A percentile compares a stretch with the other conserved stretches of the same genome.
phyloP scores from a whole-genome alignment of 331 rosid genomes.

The Spiraea crenata region DNA sequence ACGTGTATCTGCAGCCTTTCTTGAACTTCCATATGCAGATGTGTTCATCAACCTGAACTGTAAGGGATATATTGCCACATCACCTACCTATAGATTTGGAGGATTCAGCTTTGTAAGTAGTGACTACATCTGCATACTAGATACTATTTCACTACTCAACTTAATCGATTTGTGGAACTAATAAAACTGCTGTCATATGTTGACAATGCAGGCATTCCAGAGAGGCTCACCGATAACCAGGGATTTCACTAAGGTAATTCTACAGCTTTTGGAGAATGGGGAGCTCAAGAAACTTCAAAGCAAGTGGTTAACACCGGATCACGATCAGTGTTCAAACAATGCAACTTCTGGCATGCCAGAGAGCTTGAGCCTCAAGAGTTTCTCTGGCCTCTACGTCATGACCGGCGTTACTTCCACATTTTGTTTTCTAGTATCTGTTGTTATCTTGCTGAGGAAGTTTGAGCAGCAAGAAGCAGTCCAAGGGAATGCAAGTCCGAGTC shows the following conservation, averaged over 20 bases:
- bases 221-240: slow-evolving; percentile 59
- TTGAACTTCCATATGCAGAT: slow-evolving; percentile 62
- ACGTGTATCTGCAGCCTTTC: slow-evolving; percentile 58
- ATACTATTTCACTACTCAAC: no score
- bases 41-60: slow-evolving; percentile 40
- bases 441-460: slow-evolving; percentile 16
- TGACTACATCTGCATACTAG: background rate
- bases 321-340: slow-evolving; percentile 28
- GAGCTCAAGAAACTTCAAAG: slow-evolving; percentile 32
- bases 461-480: slow-evolving; percentile 6
- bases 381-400: slow-evolving; percentile 49
- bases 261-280: slow-evolving; percentile 42
- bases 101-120: slow-evolving; percentile 71
- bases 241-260: slow-evolving; percentile 56
- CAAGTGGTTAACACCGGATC: slow-evolving; percentile 30
- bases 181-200: background rate
- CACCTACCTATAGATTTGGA: slow-evolving; percentile 50
- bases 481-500: slow-evolving; percentile 14
- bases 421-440: slow-evolving; percentile 41
- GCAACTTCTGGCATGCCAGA: slow-evolving; percentile 16
- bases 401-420: slow-evolving; percentile 53
- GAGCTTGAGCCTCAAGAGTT: slow-evolving; percentile 47
- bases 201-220: slow-evolving; percentile 48
- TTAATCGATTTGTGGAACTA: background rate
- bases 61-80: slow-evolving; percentile 36